Base-by-base conservation (phyloP, 2,329 filamentous ascomycete genomes). In the Penicillium verrucosum region DNA sequence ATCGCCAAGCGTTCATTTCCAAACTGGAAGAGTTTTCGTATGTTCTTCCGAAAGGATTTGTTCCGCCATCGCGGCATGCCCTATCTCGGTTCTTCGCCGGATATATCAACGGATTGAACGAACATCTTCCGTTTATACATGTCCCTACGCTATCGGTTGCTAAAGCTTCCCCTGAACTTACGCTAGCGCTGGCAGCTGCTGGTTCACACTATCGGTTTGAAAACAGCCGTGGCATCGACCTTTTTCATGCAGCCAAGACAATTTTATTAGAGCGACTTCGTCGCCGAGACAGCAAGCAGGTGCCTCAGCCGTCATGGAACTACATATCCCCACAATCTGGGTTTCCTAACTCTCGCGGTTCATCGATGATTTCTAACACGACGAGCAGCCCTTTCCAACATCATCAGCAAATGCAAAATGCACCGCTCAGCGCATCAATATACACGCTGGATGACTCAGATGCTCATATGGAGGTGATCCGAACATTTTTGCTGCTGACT, bases 201-300 rank as follows among this genome's bases (percentile, higher is more conserved):
- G 77, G 77, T 4, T 78, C 77, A 36, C 77, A 79, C 61, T 79
- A 79, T 59, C 70, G 77, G 37, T 79, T 79, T 59, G 77, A 79
- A 64, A 78, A 78, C 54, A 76, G 69, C 56, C 72, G 80, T 48
- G 82, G 81, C 0, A 81, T 84, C 37, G 78, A 83, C 43, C 74
- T 85, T 3, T 85, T 84, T 64, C 80, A 82, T 66, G 80, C 81
- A 12, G 81, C 81, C 11, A 82, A 81, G 62, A 76, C 80, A 9
- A 80, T 86, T 34, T 74, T 83, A 34, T 73, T 78, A 1, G 77
- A 82, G 61, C 78, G 81, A 18, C 78, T 84, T 38, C 76, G 78
- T 41, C 74, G 78, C 56, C 73, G 78, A 54, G 80, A 83, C 60
- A 76, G 78, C 47, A 77, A 76, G 37, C 70, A 80, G 56, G 70